Conservation (phyloP, 306 rosid genomes). For the Lathyrus aphaca region DNA sequence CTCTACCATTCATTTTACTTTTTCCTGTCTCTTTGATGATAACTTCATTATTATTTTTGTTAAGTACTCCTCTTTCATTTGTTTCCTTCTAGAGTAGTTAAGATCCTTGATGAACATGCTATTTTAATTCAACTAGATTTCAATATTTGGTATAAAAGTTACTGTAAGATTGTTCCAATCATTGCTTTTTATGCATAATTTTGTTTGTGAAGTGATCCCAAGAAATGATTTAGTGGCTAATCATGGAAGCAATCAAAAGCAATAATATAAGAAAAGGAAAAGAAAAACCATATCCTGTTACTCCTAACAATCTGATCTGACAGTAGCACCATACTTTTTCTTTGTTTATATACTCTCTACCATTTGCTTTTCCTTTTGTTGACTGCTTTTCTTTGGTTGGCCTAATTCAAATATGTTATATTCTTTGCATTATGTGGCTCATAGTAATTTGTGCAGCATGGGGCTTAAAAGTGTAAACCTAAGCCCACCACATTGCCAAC, state of each 20-base stretch:
- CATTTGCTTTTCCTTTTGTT: conserved; percentile 59
- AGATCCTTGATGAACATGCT: conserved; percentile 46
- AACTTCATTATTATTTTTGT: conserved; percentile 44
- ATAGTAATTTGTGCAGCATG: conserved; percentile 49
- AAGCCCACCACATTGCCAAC: conserved; percentile 34
- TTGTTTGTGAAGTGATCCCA: conserved; percentile 81
- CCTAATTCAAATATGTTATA: conserved; percentile 46
- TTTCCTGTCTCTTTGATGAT: conserved; percentile 35
- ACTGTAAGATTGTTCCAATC: conserved; percentile 65
- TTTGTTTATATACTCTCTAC: conserved; percentile 50
- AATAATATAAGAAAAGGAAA: conserved; percentile 41
- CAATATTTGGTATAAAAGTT: conserved; percentile 61
- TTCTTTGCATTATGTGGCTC: conserved; percentile 41
- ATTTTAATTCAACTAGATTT: conserved; percentile 45
- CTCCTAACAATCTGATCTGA: conserved; percentile 51
- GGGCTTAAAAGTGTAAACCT: conserved; percentile 40
- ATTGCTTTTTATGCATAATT: conserved; percentile 71
- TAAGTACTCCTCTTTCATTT: conserved; percentile 31
- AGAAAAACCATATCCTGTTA: conserved; percentile 54
- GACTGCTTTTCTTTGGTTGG: conserved; percentile 73
- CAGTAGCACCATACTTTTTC: conserved; percentile 51
- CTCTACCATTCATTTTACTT: not conserved
- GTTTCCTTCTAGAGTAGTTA: conserved; percentile 43
- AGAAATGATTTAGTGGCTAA: conserved; percentile 50
- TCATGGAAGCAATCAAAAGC: conserved; percentile 93